Evolutionary conservation across 305 asterid species (phyloP).

Genomic region (Rubia peregrina): DNA sequence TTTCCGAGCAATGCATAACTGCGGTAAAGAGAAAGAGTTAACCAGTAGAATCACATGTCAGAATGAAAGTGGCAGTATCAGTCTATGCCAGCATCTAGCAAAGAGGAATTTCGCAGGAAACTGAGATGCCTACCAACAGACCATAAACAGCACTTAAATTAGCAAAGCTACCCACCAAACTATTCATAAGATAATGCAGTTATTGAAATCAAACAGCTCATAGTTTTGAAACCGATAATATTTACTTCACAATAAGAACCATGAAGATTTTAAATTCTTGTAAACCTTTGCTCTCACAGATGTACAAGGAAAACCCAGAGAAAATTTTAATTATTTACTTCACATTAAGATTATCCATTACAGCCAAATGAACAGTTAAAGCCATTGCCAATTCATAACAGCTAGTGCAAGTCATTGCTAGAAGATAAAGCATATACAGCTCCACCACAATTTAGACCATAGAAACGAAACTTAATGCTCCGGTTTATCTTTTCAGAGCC

Average conservation of each 20-base stretch:
- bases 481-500: background rate
- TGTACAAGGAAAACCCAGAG: background rate
- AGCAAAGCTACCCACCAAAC: too few relatives aligned
- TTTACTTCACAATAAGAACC: background rate
- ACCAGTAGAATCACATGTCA: background rate
- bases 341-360: background rate
- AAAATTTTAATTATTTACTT: background rate
- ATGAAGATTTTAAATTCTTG: background rate
- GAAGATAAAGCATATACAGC: background rate
- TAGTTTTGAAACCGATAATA: too few relatives aligned
- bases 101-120: too few relatives aligned
- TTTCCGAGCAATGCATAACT: constrained; percentile 92
- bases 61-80: background rate
- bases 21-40: constrained; percentile 23
- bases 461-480: background rate
- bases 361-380: background rate
- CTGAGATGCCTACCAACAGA: background rate
- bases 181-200: too few relatives aligned
- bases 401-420: background rate
- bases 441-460: background rate
- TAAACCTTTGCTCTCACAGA: background rate
- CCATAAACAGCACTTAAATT: background rate
- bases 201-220: too few relatives aligned
- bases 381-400: background rate
- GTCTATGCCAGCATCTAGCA: too few relatives aligned